Evolutionary conservation across 805 yeast genomes (phyloP).

Genomic region (Teunomyces atbi): DNA sequence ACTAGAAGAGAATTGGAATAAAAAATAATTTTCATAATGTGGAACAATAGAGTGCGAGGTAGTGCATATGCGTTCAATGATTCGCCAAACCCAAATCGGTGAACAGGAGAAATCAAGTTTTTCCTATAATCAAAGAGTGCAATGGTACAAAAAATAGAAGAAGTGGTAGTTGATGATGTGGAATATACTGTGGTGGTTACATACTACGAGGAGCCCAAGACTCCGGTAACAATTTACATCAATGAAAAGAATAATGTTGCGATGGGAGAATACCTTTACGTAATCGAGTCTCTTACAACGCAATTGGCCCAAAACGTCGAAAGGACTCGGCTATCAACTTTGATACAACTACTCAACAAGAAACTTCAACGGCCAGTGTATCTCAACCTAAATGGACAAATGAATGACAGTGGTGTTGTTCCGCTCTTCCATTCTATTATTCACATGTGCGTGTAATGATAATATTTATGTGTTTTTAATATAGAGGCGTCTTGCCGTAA

Average conservation of each 20-base stretch:
- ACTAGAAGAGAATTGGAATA: neutral
- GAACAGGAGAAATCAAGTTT: neutral
- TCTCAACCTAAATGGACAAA: conserved; percentile 27
- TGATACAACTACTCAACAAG: conserved; percentile 23
- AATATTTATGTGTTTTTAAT: neutral
- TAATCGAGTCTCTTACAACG: conserved; percentile 25
- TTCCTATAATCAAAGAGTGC: neutral
- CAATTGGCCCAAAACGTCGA: conserved; percentile 14
- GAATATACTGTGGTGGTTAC: conserved; percentile 16
- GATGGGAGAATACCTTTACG: conserved; percentile 31
- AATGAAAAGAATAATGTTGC: conserved; percentile 20
- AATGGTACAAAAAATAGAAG: conserved; percentile 10
- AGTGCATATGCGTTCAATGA: neutral
- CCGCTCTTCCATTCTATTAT: conserved; percentile 5
- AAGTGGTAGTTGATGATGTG: conserved; percentile 7
- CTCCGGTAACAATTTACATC: conserved; percentile 31
- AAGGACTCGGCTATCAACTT: conserved; percentile 16
- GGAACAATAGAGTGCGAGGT: neutral
- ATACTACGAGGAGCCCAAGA: conserved; percentile 8
- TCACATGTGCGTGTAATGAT: neutral
- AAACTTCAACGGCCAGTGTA: conserved; percentile 28
- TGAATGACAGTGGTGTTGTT: conserved; percentile 7
- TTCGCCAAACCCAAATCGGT: neutral
- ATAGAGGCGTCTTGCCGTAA: neutral
- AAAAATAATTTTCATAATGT: neutral